These are phyloP conservation scores for Citrullus colocynthis DNA, from an alignment of 306 rosid species.

Conservation along the genomic window DNA sequence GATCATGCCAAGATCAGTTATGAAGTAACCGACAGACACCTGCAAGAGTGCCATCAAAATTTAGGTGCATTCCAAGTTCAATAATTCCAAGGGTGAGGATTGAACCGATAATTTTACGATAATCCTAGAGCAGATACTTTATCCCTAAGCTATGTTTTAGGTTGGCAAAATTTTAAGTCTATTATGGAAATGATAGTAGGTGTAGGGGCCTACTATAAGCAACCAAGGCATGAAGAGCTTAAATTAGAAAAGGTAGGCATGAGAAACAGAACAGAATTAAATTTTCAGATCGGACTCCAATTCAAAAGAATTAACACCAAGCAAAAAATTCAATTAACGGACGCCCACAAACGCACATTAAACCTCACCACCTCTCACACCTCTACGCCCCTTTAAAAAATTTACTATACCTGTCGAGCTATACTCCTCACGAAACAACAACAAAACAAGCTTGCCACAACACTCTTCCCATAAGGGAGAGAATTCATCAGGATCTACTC, in stretches of 20 bases:
- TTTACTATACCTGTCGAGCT: no score
- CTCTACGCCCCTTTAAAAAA: no score
- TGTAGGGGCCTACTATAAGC: neutral
- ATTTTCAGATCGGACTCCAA: neutral
- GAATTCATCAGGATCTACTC: no score
- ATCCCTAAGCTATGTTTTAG: neutral
- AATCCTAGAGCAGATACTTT: neutral
- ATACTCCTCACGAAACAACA: no score
- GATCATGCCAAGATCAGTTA: slow-evolving; percentile 84
- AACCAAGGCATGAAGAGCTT: neutral
- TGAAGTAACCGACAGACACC: slow-evolving; percentile 90
- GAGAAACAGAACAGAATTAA: neutral
- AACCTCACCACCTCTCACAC: no score
- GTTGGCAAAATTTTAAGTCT: neutral
- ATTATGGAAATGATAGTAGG: neutral
- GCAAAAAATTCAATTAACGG: no score
- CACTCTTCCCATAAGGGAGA: no score
- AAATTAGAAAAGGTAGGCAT: neutral
- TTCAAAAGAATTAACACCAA: no score
- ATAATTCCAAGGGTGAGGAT: neutral
- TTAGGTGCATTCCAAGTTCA: neutral
- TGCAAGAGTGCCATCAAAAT: slow-evolving; percentile 20
- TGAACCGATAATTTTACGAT: neutral
- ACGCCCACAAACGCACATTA: no score
- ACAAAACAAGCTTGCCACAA: no score